Percentiles rank a stretch among this genome's conserved stretches.
phyloP scores from a whole-genome alignment of 1,139 yeast species.

The Wickerhamomyces sp. region DNA sequence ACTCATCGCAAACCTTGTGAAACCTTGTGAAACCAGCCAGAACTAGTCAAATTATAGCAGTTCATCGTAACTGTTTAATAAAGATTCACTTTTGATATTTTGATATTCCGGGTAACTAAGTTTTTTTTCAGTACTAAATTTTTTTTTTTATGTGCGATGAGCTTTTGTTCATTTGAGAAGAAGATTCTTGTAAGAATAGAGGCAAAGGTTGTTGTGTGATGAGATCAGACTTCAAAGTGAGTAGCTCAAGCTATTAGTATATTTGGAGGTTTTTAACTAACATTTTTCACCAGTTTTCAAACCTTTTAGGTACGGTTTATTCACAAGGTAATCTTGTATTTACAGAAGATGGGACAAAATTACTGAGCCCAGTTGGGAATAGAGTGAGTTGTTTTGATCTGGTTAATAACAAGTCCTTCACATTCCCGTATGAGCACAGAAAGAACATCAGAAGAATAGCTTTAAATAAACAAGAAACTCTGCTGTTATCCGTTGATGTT shows the following conservation, averaged over 20 bases:
- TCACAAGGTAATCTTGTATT: conserved; percentile 86
- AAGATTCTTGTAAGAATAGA: not conserved
- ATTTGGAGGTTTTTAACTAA: not conserved
- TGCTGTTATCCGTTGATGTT: conserved; percentile 79
- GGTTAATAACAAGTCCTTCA: conserved; percentile 77
- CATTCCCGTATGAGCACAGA: conserved; percentile 90
- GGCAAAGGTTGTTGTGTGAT: no score
- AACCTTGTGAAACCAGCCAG: not conserved
- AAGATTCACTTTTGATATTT: not conserved
- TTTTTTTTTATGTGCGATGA: not conserved
- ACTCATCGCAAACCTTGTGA: conserved; percentile 4
- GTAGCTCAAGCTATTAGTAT: conserved; percentile 1
- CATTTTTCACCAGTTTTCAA: conserved; percentile 60
- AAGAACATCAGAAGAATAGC: conserved; percentile 79
- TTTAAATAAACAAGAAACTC: conserved; percentile 73
- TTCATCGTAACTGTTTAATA: not conserved
- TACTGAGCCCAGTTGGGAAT: conserved; percentile 92
- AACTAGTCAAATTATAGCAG: not conserved
- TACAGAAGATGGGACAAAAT: conserved; percentile 78
- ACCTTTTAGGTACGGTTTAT: conserved; percentile 90
- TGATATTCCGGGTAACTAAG: conserved; percentile 2
- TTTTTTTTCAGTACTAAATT: conserved; percentile 1
- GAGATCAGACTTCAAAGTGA: conserved; percentile 48
- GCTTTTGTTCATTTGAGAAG: not conserved
- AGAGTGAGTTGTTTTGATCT: conserved; percentile 87